Base-by-base conservation (phyloP, 371 early-diverging fungal genomes). In the Mucor plumbeus region DNA sequence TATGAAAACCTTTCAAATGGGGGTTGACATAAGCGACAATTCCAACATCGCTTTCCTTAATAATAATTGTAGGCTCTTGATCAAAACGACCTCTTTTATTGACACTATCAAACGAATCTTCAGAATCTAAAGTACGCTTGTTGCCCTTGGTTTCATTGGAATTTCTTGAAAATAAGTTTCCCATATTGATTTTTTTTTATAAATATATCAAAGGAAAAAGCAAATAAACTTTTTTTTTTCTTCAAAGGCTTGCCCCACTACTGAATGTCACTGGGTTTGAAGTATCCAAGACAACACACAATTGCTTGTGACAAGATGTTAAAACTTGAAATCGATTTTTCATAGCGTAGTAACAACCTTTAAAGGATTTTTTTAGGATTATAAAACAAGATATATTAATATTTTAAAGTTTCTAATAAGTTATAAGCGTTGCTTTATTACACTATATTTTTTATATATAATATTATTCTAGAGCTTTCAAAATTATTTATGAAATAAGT, bases 31-130 rank as follows among this genome's bases (percentile, higher is more conserved):
- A 95, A 31, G 87, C 84, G 5, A 78, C 75, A 58, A 97, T 94
- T 41, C 97, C 97, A 3, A 92, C 95, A 64, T 89, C 85, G 7
- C 67, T 70, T 74, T 95, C 95, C 14, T 63, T 69, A 17, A 73
- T 34, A n/a, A 33, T 40, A 1, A 59, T 38, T 7, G 17, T 9
- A 3, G 36, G 53, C 13, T 43, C 65, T 10, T 60, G 11, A 3
- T 48, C 48, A 17, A 61, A 17, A 26, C 73, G 72, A 33, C 34
- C 39, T 43, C 63, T 56, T 59, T 74, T 79, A 5, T 48, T 48
- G 9, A 19, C 1, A 5, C 1, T 26, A 14, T 17, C 8, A 10
- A 31, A 19, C 15, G 56, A 34, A 48, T 61, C 69, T 17, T 74
- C 74, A 10, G 55, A 55, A 17, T 63, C 65, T 15, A 70, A 39